These are phyloP conservation scores for Lentinula guzmanii DNA, from an alignment of 768 basidiomycete genomes.

Conservation along the genomic window DNA sequence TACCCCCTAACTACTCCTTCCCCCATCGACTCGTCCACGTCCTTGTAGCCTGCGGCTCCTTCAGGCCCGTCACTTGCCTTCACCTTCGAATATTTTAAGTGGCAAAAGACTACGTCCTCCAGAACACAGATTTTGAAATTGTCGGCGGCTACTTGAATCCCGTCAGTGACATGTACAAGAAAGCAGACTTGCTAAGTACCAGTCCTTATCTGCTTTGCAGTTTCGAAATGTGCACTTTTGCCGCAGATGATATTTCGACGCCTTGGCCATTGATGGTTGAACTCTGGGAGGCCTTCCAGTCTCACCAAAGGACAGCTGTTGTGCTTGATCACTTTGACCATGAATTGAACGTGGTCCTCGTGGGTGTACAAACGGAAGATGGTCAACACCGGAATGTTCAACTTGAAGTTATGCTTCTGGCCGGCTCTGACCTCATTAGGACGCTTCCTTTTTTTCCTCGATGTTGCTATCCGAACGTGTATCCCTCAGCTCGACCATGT, in stretches of 20 bases:
- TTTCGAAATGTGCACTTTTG: constrained; percentile 83
- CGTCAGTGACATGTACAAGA: constrained; percentile 95
- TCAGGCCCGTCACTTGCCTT: constrained; percentile 96
- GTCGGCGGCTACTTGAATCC: constrained; percentile 95
- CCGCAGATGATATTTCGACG: constrained; percentile 76
- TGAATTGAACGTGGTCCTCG: constrained; percentile 82
- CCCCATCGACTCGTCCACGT: constrained; percentile 47
- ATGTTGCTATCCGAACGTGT: constrained; percentile 1
- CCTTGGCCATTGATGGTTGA: constrained; percentile 93
- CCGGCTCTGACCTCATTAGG: constrained; percentile 96
- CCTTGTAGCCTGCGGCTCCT: constrained; percentile 95
- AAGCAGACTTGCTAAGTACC: constrained; percentile 86
- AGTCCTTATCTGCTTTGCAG: constrained; percentile 30
- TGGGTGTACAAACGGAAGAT: constrained; percentile 70
- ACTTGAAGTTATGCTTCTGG: constrained; percentile 73
- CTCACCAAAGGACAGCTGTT: constrained; percentile 93
- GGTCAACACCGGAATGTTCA: constrained; percentile 72
- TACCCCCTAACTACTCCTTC: constrained; percentile 64
- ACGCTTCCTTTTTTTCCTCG: constrained; percentile 30
- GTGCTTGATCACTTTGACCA: constrained; percentile 97
- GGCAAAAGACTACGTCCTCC: constrained; percentile 93
- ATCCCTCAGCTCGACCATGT: constrained; percentile 82
- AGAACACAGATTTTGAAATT: constrained; percentile 90
- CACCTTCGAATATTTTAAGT: constrained; percentile 99
- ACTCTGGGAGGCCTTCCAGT: constrained; percentile 93